phyloP scores from a whole-genome alignment of 2,329 filamentous ascomycete species.

The Elsinoe perseae region DNA sequence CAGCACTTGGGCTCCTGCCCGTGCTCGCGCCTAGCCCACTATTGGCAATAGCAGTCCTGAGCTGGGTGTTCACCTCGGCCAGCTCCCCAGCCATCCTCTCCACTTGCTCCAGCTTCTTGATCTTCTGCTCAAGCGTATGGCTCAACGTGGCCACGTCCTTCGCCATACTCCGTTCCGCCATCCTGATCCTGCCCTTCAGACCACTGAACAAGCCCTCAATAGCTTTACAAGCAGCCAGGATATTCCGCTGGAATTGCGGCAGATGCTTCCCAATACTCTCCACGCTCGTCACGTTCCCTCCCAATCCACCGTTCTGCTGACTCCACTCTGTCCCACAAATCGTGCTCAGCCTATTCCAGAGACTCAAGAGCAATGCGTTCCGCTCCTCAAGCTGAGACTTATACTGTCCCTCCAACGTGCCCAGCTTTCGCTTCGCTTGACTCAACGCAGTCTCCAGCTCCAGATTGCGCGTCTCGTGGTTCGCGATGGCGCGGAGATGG shows the following conservation, averaged over 20 bases:
- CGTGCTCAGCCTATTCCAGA: slow-evolving; percentile 82
- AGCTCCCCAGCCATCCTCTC: slow-evolving; percentile 49
- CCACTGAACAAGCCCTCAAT: slow-evolving; percentile 71
- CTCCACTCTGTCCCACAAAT: slow-evolving; percentile 90
- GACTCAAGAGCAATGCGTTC: slow-evolving; percentile 75
- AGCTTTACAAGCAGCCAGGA: slow-evolving; percentile 76
- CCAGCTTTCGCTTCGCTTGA: slow-evolving; percentile 69
- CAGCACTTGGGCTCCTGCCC: slow-evolving; percentile 20
- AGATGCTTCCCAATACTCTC: slow-evolving; percentile 82
- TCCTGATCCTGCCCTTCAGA: slow-evolving; percentile 72
- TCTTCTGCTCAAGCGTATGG: slow-evolving; percentile 66
- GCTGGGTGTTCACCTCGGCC: slow-evolving; percentile 42
- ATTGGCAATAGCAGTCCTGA: slow-evolving; percentile 28
- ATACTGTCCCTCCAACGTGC: slow-evolving; percentile 67
- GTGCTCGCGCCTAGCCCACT: slow-evolving; percentile 21
- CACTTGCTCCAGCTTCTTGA: slow-evolving; percentile 79
- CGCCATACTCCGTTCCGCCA: slow-evolving; percentile 81
- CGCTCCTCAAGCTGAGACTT: slow-evolving; percentile 84
- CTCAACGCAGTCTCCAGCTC: slow-evolving; percentile 77
- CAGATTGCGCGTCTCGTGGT: slow-evolving; percentile 73
- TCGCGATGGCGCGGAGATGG: slow-evolving; percentile 74
- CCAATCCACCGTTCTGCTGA: slow-evolving; percentile 80
- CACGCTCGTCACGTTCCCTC: slow-evolving; percentile 74
- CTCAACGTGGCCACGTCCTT: slow-evolving; percentile 86
- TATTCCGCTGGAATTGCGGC: slow-evolving; percentile 81